phyloP scores from a whole-genome alignment of 2,329 filamentous ascomycete genomes.

The Beauveria bassiana region DNA sequence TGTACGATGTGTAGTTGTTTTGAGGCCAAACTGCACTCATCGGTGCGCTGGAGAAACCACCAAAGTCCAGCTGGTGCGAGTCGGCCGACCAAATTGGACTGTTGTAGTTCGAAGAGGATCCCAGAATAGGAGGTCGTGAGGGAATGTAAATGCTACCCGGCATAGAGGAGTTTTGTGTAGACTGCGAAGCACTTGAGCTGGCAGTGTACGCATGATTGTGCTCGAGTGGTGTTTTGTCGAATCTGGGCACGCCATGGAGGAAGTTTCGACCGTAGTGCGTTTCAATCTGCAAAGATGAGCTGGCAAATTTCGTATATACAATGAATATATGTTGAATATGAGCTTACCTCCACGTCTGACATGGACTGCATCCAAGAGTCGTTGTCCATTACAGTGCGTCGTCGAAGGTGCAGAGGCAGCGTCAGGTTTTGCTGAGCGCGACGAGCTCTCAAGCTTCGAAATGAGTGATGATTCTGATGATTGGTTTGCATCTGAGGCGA shows the following conservation, averaged over 20 bases:
- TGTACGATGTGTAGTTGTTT: not conserved
- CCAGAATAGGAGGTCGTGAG: not conserved
- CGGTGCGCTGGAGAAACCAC: not conserved
- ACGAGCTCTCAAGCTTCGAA: conserved; percentile 15
- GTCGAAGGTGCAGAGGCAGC: conserved; percentile 1
- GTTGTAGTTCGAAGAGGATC: not conserved
- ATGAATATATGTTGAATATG: not conserved
- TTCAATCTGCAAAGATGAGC: not conserved
- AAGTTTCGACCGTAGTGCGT: not conserved
- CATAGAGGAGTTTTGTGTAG: not conserved
- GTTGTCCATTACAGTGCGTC: conserved; percentile 11
- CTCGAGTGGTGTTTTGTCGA: not conserved
- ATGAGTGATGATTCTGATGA: not conserved
- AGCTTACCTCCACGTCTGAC: conserved; percentile 15
- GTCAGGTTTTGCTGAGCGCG: not conserved
- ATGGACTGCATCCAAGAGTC: conserved; percentile 14
- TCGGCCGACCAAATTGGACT: not conserved
- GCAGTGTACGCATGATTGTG: not conserved
- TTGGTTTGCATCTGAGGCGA: not conserved
- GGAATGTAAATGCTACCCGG: not conserved
- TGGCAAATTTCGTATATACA: not conserved
- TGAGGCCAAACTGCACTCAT: not conserved
- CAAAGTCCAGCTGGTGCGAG: not conserved
- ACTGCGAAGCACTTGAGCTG: not conserved
- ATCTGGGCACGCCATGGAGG: not conserved